Evolutionary conservation across 768 basidiomycete species (phyloP).

Genomic region (Leccinum ochraceum): DNA sequence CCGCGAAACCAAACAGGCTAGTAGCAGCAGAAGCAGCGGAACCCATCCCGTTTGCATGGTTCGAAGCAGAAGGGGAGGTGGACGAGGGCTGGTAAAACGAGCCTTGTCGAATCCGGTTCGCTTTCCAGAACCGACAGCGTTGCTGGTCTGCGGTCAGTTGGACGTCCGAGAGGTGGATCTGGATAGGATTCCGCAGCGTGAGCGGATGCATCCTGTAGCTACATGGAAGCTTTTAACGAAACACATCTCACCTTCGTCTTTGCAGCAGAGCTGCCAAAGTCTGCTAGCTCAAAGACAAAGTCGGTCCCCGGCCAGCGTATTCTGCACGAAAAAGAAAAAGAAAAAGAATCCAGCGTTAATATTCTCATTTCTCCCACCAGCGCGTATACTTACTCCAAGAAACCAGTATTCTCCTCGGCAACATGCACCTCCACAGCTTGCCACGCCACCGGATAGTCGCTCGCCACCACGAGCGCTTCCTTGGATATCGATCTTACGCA

Average conservation of each 20-base stretch:
- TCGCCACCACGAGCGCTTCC: constrained; percentile 25
- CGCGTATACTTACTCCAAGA: constrained; percentile 25
- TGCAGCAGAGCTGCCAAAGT: constrained; percentile 26
- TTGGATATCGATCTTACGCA: constrained; percentile 28
- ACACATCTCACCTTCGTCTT: constrained; percentile 30
- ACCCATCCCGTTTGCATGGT: constrained; percentile 13
- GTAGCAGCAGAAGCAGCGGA: constrained; percentile 4
- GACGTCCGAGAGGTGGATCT: constrained; percentile 30
- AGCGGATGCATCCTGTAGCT: not conserved
- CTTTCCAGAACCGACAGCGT: constrained; percentile 34
- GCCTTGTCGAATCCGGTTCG: constrained; percentile 29
- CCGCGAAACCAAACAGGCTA: constrained; percentile 23
- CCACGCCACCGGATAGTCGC: constrained; percentile 33
- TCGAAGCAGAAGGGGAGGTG: constrained; percentile 3
- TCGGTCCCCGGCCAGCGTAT: constrained; percentile 33
- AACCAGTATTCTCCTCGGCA: constrained; percentile 28
- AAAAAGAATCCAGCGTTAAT: not conserved
- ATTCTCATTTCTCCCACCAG: not conserved
- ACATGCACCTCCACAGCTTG: constrained; percentile 27
- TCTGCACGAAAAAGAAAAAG: constrained; percentile 10
- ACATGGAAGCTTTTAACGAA: not conserved
- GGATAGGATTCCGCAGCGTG: not conserved
- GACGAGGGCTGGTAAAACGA: constrained; percentile 32
- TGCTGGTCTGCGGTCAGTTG: constrained; percentile 24
- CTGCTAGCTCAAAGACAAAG: constrained; percentile 27